A percentile compares a stretch with the other conserved stretches of the same genome.
These are phyloP conservation scores for Candida dendrica DNA, from an alignment of 805 yeast species.

Conservation along the genomic window DNA sequence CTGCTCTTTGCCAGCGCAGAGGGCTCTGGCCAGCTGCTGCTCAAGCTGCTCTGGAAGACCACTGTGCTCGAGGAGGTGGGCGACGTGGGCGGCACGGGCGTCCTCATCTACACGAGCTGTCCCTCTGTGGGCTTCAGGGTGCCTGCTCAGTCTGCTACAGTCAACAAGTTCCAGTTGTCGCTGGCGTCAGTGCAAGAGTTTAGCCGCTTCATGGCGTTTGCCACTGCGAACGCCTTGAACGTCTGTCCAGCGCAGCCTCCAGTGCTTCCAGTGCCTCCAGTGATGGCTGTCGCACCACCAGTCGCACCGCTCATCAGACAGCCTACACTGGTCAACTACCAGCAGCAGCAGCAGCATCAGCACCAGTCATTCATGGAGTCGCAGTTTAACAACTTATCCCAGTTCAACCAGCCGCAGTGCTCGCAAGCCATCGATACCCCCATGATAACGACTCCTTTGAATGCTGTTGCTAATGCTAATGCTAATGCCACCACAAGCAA, in stretches of 20 bases:
- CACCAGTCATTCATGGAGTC: too few species aligned
- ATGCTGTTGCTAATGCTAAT: not conserved
- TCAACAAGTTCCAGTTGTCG: slow-evolving; percentile 10
- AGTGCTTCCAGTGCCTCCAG: too few species aligned
- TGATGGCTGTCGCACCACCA: too few species aligned
- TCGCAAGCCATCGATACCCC: too few species aligned
- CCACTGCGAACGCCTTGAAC: not conserved
- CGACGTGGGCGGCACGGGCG: too few species aligned
- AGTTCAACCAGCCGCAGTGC: too few species aligned
- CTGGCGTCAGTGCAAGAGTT: slow-evolving; percentile 2
- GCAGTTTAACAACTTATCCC: too few species aligned
- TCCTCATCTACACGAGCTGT: not conserved
- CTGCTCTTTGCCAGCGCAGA: slow-evolving; percentile 3
- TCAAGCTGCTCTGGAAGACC: not conserved
- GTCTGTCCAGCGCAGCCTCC: too few species aligned
- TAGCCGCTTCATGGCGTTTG: not conserved
- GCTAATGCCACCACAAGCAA: not conserved
- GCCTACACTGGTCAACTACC: too few species aligned
- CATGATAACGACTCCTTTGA: too few species aligned
- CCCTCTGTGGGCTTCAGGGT: slow-evolving; percentile 8
- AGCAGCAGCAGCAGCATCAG: too few species aligned
- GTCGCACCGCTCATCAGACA: too few species aligned
- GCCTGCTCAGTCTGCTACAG: not conserved
- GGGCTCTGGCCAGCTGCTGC: not conserved
- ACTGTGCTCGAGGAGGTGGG: not conserved